Evolutionary conservation across 208 protist species (phyloP).

Genomic region (Leishmania amazonensis): DNA sequence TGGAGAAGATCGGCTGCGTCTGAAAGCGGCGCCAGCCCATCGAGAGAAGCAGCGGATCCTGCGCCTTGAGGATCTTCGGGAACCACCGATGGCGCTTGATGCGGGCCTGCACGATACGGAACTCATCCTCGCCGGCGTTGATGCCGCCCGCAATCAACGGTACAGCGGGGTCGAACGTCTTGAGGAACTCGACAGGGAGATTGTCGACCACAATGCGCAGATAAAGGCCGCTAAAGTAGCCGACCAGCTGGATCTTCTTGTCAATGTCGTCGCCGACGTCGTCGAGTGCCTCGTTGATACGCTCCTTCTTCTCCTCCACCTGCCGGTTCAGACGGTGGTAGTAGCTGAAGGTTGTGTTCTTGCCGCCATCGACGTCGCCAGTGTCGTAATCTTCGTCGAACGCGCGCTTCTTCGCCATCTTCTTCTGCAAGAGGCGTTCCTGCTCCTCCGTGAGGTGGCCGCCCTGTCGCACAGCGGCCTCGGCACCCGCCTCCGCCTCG

Average conservation of each 20-base stretch:
- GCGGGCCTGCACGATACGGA: conserved; percentile 93
- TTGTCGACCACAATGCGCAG: conserved; percentile 95
- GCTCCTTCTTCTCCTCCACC: conserved; percentile 86
- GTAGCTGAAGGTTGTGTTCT: conserved; percentile 81
- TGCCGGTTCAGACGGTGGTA: conserved; percentile 76
- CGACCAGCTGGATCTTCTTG: conserved; percentile 88
- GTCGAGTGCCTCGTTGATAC: conserved; percentile 79
- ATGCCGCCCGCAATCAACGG: conserved; percentile 96
- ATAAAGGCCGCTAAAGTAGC: conserved; percentile 96
- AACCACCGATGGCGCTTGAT: conserved; percentile 99
- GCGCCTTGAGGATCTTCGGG: conserved; percentile 98
- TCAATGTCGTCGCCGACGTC: conserved; percentile 83
- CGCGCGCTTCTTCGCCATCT: conserved; percentile 91
- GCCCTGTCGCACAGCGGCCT: conserved; percentile 49
- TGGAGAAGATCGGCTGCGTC: conserved; percentile 94
- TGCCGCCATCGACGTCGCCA: conserved; percentile 39
- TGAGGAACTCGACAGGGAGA: conserved; percentile 96
- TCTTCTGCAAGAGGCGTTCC: conserved; percentile 81
- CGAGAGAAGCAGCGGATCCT: conserved; percentile 98
- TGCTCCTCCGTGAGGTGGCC: conserved; percentile 71
- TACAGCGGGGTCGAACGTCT: conserved; percentile 85
- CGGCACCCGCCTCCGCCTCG: conserved; percentile 44
- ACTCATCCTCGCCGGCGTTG: conserved; percentile 93
- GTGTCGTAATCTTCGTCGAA: conserved; percentile 88
- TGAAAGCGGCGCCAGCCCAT: conserved; percentile 99